Conservation (phyloP, 331 rosid genomes). For the Spiraea crenata region DNA sequence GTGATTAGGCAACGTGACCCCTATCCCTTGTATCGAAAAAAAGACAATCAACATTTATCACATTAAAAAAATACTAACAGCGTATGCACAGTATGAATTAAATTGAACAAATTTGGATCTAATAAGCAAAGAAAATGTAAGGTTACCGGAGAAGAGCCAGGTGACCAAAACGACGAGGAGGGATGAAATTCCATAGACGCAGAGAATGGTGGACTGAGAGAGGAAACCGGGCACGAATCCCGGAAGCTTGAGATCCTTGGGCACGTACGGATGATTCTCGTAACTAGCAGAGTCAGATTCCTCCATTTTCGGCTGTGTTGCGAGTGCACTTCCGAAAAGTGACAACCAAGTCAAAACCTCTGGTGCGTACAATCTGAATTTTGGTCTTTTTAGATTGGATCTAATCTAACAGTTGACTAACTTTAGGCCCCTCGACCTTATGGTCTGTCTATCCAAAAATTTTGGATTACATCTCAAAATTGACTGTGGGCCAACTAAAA, state of each 20-base stretch:
- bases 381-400: no score
- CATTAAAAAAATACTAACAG: no score
- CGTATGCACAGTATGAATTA: not conserved
- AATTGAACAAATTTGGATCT: not conserved
- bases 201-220: constrained; percentile 52
- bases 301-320: constrained; percentile 32
- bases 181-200: constrained; percentile 42
- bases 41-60: not conserved
- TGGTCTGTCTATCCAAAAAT: no score
- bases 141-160: constrained; percentile 67
- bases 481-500: no score
- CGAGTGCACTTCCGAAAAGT: not conserved
- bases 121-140: not conserved
- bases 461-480: no score
- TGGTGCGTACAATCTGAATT: no score
- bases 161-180: constrained; percentile 37
- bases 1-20: no score
- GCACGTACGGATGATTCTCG: constrained; percentile 59
- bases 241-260: constrained; percentile 54
- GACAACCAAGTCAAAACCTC: not conserved
- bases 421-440: no score
- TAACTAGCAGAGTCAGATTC: constrained; percentile 30
- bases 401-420: no score
- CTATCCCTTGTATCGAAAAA: no score
- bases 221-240: constrained; percentile 59